A percentile compares a stretch with the other conserved stretches of the same genome.
Conservation (phyloP, 2,329 filamentous ascomycete species). For the Fusarium proliferatum region DNA sequence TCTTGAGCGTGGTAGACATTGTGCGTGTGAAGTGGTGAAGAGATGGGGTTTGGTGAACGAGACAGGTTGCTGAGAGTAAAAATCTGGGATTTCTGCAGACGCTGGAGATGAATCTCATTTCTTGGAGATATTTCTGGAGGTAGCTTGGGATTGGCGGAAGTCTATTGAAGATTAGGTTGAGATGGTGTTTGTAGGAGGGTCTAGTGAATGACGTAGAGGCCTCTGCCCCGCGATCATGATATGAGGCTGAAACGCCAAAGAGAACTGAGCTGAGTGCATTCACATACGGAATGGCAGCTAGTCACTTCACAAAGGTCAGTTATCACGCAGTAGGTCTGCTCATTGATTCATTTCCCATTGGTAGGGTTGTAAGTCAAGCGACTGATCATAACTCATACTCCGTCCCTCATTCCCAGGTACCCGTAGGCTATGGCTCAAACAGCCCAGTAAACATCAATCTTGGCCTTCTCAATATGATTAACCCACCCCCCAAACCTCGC, state of each 20-base stretch:
- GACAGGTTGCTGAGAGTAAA: not conserved
- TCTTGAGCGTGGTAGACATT: constrained; percentile 41
- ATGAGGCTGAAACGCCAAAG: not conserved
- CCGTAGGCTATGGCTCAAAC: constrained; percentile 43
- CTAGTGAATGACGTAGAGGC: constrained; percentile 19
- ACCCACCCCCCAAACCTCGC: constrained; percentile 66
- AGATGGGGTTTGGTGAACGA: constrained; percentile 1
- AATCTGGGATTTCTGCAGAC: constrained; percentile 5
- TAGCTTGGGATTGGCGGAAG: not conserved
- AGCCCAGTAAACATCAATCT: constrained; percentile 70
- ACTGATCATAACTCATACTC: constrained; percentile 6
- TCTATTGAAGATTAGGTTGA: not conserved
- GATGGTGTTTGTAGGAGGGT: not conserved
- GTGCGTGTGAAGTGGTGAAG: constrained; percentile 1
- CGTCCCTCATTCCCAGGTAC: not conserved
- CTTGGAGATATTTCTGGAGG: not conserved
- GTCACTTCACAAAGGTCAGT: not conserved
- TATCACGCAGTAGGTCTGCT: not conserved
- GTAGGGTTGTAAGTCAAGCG: not conserved
- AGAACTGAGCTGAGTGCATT: not conserved
- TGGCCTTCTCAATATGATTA: constrained; percentile 62
- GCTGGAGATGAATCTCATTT: constrained; percentile 24
- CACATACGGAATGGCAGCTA: not conserved
- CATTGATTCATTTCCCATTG: not conserved
- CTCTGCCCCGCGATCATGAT: not conserved